These are phyloP conservation scores for Sporothrix variecibatus DNA, from an alignment of 2,329 filamentous ascomycete species.

Conservation along the genomic window DNA sequence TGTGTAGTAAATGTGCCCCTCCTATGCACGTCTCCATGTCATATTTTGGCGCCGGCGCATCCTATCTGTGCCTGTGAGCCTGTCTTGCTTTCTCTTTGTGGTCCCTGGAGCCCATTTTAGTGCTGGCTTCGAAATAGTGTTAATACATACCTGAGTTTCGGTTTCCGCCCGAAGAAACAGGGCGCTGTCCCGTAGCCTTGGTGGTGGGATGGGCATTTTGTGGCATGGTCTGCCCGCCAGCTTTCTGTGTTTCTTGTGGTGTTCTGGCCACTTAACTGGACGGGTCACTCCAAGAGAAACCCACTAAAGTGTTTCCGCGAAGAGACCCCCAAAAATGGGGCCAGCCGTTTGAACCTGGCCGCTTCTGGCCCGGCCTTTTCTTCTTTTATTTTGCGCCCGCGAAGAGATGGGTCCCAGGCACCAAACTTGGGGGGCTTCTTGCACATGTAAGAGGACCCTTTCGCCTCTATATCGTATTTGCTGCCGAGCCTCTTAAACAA, in stretches of 20 bases:
- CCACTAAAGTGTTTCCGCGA: background rate
- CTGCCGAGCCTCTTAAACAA: background rate
- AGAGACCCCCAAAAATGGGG: background rate
- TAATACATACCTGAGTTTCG: background rate
- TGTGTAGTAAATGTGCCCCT: background rate
- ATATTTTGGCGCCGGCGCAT: background rate
- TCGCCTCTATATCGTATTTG: too few relatives aligned
- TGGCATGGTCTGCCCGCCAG: too few relatives aligned
- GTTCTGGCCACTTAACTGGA: background rate
- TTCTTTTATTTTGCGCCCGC: background rate
- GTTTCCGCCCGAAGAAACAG: conserved; percentile 4
- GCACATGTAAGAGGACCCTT: background rate
- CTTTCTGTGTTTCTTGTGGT: too few relatives aligned
- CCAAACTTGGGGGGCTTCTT: background rate
- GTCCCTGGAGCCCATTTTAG: background rate
- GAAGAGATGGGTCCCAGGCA: background rate
- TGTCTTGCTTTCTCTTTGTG: background rate
- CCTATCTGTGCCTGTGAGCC: background rate
- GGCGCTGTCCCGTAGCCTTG: conserved; percentile 22
- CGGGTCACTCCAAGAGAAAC: background rate
- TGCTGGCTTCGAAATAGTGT: background rate
- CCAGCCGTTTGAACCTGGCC: conserved; percentile 2
- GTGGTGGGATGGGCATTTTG: conserved; percentile 14
- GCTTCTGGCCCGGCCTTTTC: background rate
- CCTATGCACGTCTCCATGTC: background rate